Conservation (phyloP, 495 filamentous ascomycete species). For the Copromyces sp. region DNA sequence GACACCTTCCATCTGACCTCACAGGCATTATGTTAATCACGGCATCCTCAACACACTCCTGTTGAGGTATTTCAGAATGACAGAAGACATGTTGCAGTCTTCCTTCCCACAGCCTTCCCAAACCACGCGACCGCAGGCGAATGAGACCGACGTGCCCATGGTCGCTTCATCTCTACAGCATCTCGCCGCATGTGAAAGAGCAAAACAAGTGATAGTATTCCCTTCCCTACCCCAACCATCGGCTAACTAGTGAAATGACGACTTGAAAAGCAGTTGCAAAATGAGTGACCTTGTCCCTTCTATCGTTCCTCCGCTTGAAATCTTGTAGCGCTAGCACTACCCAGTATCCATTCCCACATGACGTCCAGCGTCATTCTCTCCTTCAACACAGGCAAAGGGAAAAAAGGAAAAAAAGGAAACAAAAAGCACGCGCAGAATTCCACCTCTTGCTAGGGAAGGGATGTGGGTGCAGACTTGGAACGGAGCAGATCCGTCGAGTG, state of each 20-base stretch:
- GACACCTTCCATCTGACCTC: background rate
- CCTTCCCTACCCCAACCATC: background rate
- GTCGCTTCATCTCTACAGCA: background rate
- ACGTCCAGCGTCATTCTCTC: background rate
- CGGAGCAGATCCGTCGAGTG: too few relatives aligned
- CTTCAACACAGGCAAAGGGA: background rate
- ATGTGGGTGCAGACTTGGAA: background rate
- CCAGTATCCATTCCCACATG: background rate
- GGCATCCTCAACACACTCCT: background rate
- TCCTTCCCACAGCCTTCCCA: background rate
- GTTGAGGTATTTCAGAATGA: background rate
- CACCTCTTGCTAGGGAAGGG: background rate
- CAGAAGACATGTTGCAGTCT: background rate
- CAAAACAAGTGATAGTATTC: background rate
- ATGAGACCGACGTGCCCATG: background rate
- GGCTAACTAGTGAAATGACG: background rate
- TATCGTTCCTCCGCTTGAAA: background rate
- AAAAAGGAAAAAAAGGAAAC: background rate
- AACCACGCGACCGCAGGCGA: background rate
- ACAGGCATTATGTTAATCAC: background rate
- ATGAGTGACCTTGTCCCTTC: background rate
- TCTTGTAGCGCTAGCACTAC: background rate
- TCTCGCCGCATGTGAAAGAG: background rate
- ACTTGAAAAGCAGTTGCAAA: background rate
- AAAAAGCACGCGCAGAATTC: background rate